Evolutionary conservation across 2,329 filamentous ascomycete genomes (phyloP), one percentile per base, ranked within the genome.

Genomic region (Metarhizium guizhouense): DNA sequence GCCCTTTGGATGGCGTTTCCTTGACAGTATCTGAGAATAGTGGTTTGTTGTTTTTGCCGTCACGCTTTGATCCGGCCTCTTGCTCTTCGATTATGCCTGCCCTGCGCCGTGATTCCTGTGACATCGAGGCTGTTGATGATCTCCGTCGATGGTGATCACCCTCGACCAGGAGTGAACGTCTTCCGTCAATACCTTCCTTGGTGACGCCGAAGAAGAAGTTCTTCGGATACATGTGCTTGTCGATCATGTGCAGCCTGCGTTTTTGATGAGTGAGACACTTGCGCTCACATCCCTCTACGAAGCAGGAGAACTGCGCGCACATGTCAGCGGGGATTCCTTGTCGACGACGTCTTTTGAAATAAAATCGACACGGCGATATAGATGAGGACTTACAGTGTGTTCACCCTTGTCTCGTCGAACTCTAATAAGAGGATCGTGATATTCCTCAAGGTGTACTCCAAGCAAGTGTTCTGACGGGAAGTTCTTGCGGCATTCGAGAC

Each of bases 181-280:
- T 83, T 51, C 86, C 86, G 65, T 96, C 93, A 58, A 96, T 88
- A n/a, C 94, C 94, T 59, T 90, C 84, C 61, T 91, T 89, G 3
- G 95, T 87, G 53, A 97, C 82, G 52, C 84, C 83, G 64, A 95
- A 96, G 70, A 95, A 93, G 72, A 91, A 96, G 64, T 89, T 88
- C 67, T 83, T 84, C 11, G 92, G 93, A 67, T 94, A 99, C 73
- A 86, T 81, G 71, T 99, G 94, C 73, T 96, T 96, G 75, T 96
- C 92, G 62, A 96, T 90, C 61, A 96, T 78, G 75, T 99, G 93
- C 68, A 90, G 83, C 38, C 89, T 81, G 48, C 94, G 83, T 71
- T 96, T 97, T 65, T 89, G 85, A 34, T 87, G 85, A 4, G 88
- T 91, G 55, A 82, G 84, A 72, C 92, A 96, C 67, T 90, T 85